These are phyloP conservation scores for Vanrija sp. DNA, from an alignment of 1,284 basidiomycete genomes.

Conservation along the genomic window DNA sequence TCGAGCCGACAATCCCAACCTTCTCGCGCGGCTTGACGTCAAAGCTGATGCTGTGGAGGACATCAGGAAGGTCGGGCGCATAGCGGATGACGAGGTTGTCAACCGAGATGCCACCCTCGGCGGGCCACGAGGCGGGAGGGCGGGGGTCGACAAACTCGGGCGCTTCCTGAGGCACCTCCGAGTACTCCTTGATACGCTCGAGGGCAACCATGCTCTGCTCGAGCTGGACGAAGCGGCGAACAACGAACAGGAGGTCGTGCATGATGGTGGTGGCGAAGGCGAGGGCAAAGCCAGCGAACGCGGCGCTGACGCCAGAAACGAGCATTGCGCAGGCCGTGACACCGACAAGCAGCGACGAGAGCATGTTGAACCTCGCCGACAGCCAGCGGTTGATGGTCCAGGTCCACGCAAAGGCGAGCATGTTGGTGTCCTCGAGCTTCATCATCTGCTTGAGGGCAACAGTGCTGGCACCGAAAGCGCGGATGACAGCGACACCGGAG, in stretches of 20 bases:
- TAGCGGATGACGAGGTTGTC: conserved; percentile 81
- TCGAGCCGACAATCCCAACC: conserved; percentile 82
- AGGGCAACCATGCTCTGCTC: conserved; percentile 93
- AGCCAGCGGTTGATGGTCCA: conserved; percentile 57
- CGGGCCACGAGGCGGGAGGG: conserved; percentile 78
- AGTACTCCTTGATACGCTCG: conserved; percentile 74
- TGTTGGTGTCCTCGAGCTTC: conserved; percentile 74
- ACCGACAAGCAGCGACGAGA: conserved; percentile 69
- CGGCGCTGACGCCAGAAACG: conserved; percentile 64
- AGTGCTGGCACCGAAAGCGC: conserved; percentile 71
- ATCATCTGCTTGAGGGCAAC: conserved; percentile 85
- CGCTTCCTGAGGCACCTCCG: conserved; percentile 70
- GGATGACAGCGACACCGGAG: conserved; percentile 72
- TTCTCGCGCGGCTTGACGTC: conserved; percentile 64
- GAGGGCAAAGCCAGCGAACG: conserved; percentile 74
- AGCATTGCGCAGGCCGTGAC: conserved; percentile 67
- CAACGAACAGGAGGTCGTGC: conserved; percentile 60
- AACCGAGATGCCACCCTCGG: conserved; percentile 68
- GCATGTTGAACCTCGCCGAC: conserved; percentile 67
- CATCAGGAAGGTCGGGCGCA: conserved; percentile 72
- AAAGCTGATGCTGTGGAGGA: conserved; percentile 79
- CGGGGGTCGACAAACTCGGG: conserved; percentile 79
- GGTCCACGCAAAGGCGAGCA: conserved; percentile 76
- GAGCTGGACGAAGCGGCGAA: conserved; percentile 70
- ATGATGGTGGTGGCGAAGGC: conserved; percentile 75